A percentile compares a stretch with the other conserved stretches of the same genome.
Conservation (phyloP, 257 asterid species). For the Gynochthodes officinalis region DNA sequence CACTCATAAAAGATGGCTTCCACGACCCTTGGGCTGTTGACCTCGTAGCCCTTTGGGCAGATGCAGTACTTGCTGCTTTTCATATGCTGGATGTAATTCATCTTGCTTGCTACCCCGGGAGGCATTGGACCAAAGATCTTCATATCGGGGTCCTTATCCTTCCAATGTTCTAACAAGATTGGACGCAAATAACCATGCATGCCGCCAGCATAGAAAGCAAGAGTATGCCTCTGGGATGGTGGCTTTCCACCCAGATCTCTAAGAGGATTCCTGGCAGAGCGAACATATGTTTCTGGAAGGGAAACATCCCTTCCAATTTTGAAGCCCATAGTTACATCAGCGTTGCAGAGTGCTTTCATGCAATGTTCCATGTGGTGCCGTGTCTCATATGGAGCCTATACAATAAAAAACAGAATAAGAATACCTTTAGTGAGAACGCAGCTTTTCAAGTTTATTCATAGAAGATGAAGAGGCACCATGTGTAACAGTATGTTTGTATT, state of each 20-base stretch:
- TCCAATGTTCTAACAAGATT: constrained; percentile 68
- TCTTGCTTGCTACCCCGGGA: constrained; percentile 75
- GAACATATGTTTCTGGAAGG: constrained; percentile 73
- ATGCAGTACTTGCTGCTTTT: constrained; percentile 84
- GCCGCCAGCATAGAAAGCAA: constrained; percentile 82
- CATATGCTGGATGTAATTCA: constrained; percentile 79
- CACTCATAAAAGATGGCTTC: constrained; percentile 90
- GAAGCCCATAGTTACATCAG: constrained; percentile 76
- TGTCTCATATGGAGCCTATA: constrained; percentile 83
- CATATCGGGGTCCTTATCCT: constrained; percentile 63
- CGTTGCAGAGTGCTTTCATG: constrained; percentile 87
- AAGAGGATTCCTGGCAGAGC: constrained; percentile 68
- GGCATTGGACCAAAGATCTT: constrained; percentile 79
- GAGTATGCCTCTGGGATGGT: constrained; percentile 53
- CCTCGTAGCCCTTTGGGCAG: constrained; percentile 90
- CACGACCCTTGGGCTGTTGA: constrained; percentile 87
- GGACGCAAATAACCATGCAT: constrained; percentile 87
- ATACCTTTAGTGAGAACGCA: no score
- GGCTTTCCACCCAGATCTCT: constrained; percentile 83
- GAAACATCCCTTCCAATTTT: constrained; percentile 81
- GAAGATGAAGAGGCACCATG: neutral
- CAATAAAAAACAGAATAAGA: neutral
- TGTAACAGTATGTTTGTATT: neutral
- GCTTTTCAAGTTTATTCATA: neutral
- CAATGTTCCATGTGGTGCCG: constrained; percentile 85